Evolutionary conservation across 306 rosid species (phyloP), one percentile per base, ranked within the genome.

Genomic region (Carpinus fangiana): DNA sequence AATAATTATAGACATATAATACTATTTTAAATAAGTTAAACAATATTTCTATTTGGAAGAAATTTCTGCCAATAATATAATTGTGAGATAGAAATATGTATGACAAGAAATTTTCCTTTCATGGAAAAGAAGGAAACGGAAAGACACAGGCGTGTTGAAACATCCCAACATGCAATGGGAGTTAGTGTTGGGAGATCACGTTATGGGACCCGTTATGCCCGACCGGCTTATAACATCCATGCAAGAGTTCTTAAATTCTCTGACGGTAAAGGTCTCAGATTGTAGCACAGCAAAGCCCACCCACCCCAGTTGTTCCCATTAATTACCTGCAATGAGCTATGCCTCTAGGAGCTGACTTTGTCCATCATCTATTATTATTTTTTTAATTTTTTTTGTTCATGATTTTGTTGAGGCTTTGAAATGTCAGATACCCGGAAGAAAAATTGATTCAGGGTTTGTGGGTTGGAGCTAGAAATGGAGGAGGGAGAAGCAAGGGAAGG

Each of bases 381-480:
- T 1, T 28, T 31, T 26, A 62, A 48, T 34, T 46, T 67, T 73
- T 53, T 26, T 34, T 4, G 34, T 31, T 2, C 7, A 72, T 73
- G 5, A 1, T 48, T 53, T 52, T 28, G 72, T 69, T 70, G 43
- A 64, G 68, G 70, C 16, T 20, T 26, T 20, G 17, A 51, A 51
- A 16, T 69, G 64, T 34, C 31, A 73, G 69, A 41, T 5, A n/a
- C 65, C 36, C 47, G 48, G 60, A 79, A 75, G 18, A 64, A 69
- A 56, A 73, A 61, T 45, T 43, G n/a, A 69, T 75, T 78, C 81
- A 34, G 56, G 73, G 64, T 1, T 75, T 21, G 20, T 59, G n/a
- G 64, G 66, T 79, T 77, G 77, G 77, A 80, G 82, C 41, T 51
- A 50, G 12, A 45, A 66, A 90, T 94, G 97, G 85, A 18, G 81